Base-by-base conservation (phyloP, 148 eudicot genomes). In the Cornus suecica region DNA sequence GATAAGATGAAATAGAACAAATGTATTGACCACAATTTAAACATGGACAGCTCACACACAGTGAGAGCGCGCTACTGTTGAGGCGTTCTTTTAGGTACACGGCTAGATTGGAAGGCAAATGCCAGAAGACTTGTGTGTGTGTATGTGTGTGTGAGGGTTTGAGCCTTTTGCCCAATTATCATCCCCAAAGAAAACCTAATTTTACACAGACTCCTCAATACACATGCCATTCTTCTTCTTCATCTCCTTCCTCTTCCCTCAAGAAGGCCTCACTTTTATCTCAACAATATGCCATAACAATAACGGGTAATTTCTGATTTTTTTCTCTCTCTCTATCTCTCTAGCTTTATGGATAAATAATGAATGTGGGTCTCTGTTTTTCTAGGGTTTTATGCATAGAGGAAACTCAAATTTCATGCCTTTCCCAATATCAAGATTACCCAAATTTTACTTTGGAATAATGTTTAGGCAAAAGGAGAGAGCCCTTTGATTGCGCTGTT, bases 401-500 rank as follows among this genome's bases (percentile, higher is more conserved):
- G 20, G 24, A 20, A 41, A 74, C 20, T 58, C 34, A 22, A 74
- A 27, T 70, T 62, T 73, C 34, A 64, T 62, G 42, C 76, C 70
- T 65, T 61, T 74, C 61, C 42, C 70, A 65, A 5, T 56, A 24
- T 41, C 62, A 45, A 3, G n/a, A 54, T 54, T 54, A 15, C 37
- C 4, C 20, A 26, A 14, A 23, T 69, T 74, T 74, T 74, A 24
- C 41, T 20, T 74, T 41, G 23, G 62, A 65, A 66, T 74, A 78
- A 45, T 48, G 64, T 58, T 67, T 72, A 72, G 9, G 70, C 32
- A 65, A 65, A 31, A 26, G 41, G 26, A 70, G 71, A 20, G 37
- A 23, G 52, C 72, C 82, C 78, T 64, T 75, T 84, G 73, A 84
- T 78, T 80, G 78, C 74, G 77, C 69, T 78, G 30, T 71, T 65